Percentiles rank a stretch among this genome's conserved stretches.
These are phyloP conservation scores for Salix exigua DNA, from an alignment of 345 rosid species.

Conservation along the genomic window DNA sequence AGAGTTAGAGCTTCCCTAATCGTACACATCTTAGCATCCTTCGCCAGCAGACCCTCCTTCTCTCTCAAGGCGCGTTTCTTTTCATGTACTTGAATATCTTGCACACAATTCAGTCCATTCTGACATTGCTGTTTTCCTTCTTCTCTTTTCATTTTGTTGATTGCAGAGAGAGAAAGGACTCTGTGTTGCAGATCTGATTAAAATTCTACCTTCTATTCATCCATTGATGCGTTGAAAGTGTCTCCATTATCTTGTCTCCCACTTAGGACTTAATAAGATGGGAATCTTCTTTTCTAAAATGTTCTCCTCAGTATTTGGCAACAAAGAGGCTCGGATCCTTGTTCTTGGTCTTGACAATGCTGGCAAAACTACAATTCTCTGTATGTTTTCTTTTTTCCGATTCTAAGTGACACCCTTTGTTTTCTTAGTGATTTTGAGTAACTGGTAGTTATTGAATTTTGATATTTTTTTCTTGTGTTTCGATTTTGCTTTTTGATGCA, in stretches of 20 bases:
- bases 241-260: neutral
- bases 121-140: neutral
- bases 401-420: neutral
- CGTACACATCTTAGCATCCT: neutral
- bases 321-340: constrained; percentile 27
- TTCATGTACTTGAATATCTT: neutral
- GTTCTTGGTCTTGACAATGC: constrained; percentile 31
- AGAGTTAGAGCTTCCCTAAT: neutral
- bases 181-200: constrained; percentile 17
- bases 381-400: neutral
- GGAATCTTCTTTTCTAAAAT: constrained; percentile 20
- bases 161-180: constrained; percentile 16
- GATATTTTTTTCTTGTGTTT: neutral
- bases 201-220: constrained; percentile 8
- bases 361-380: constrained; percentile 29
- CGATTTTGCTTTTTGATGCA: constrained; percentile 8
- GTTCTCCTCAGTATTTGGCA: constrained; percentile 24
- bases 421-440: neutral
- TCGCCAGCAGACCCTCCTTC: constrained; percentile 16
- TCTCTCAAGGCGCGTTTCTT: constrained; percentile 3
- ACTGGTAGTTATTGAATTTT: constrained; percentile 6
- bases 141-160: neutral
- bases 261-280: constrained; percentile 2
- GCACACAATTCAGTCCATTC: neutral
- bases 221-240: neutral